Evolutionary conservation across 2,329 filamentous ascomycete genomes (phyloP), one percentile per base, ranked within the genome.

Genomic region (Sarocladiaceae sp.): DNA sequence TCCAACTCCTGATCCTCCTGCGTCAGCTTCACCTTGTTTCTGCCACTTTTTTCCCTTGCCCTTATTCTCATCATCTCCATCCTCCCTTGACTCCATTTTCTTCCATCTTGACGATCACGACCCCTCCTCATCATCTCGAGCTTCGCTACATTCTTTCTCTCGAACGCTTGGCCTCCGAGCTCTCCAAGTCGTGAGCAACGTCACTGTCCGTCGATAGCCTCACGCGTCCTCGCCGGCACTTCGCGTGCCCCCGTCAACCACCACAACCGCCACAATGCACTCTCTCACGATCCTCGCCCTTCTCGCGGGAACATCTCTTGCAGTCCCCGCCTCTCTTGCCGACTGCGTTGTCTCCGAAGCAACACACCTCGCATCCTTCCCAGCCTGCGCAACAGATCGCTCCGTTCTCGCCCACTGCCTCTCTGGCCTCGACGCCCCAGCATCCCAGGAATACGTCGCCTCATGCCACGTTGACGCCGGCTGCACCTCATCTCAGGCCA

Each of bases 361-460:
- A 49, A 45, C 50, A 19, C 59, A 66, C 41, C 61, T 76, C 40
- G 66, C 69, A 37, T 49, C 46, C 13, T 56, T 59, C 31, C 61
- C 70, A 12, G 60, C 61, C 44, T 76, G 73, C 56, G 29, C 37
- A 10, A 72, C 69, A 37, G 56, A 72, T 52, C 55, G 56, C 46
- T 59, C 57, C 45, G 60, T 64, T 31, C 61, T 76, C 49, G 55
- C 58, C 43, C 47, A 60, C 52, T 78, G 73, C 57, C 60, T 78
- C 41, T 48, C 53, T 9, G 49, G 55, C 26, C 58, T 64, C 23
- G 48, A 61, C 44, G 49, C 56, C 49, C 51, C 62, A 46, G 52
- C 55, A 37, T 42, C 55, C 12, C 44, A 48, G 15, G 60, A 66
- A 13, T 33, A 43, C 39, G 48, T 78, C 46, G 59, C 67, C 50